A percentile compares a stretch with the other conserved stretches of the same genome.
Conservation (phyloP, 129 eudicot species). For the Escallonia herrerae region DNA sequence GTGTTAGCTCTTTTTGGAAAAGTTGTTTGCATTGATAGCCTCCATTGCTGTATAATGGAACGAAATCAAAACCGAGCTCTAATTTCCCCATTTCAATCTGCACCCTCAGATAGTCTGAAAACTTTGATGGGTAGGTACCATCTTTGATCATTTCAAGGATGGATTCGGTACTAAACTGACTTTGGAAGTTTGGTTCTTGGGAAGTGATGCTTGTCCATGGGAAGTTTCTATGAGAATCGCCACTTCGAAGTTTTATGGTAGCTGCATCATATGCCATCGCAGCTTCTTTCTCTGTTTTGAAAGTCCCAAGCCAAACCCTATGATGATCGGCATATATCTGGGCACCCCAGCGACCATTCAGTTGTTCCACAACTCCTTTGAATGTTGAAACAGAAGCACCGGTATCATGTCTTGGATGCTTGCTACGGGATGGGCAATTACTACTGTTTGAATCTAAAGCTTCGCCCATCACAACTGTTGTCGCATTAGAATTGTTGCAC, state of each 20-base stretch:
- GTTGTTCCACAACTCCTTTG: constrained; percentile 69
- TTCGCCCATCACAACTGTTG: too few species aligned
- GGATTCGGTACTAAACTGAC: constrained; percentile 20
- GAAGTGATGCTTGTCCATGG: constrained; percentile 35
- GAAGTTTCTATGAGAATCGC: constrained; percentile 46
- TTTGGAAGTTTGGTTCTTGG: constrained; percentile 53
- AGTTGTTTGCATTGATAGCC: constrained; percentile 27
- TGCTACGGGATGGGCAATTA: background rate
- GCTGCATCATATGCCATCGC: constrained; percentile 76
- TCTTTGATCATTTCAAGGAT: constrained; percentile 54
- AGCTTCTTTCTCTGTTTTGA: constrained; percentile 51
- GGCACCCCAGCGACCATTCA: constrained; percentile 76
- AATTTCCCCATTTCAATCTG: background rate
- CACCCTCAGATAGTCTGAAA: constrained; percentile 33
- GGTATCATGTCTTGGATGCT: background rate
- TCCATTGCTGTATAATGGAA: background rate
- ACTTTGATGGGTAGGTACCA: constrained; percentile 53
- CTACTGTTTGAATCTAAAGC: too few species aligned
- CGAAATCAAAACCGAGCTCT: constrained; percentile 2
- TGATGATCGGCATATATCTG: constrained; percentile 68
- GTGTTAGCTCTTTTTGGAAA: constrained; percentile 69
- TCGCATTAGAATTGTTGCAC: too few species aligned
- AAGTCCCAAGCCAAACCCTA: constrained; percentile 72
- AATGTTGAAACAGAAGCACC: constrained; percentile 20
- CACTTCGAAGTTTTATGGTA: constrained; percentile 43